These are phyloP conservation scores for Phaseolus coccineus DNA, from an alignment of 331 rosid species.

Conservation along the genomic window DNA sequence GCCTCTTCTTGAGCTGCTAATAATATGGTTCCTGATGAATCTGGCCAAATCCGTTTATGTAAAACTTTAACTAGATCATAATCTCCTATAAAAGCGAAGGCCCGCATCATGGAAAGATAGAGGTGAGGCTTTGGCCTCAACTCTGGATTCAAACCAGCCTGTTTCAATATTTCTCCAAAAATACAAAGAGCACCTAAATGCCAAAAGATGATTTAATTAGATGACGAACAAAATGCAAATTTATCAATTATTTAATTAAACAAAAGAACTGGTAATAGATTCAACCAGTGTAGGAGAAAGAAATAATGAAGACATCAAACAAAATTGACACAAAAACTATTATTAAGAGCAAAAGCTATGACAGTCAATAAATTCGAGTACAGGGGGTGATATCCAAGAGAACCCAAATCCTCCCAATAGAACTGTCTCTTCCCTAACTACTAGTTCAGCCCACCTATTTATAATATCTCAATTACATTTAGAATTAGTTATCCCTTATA, in stretches of 20 bases:
- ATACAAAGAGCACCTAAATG: conserved; percentile 74
- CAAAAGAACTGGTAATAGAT: conserved; percentile 18
- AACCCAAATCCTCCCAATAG: not conserved
- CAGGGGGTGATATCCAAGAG: not conserved
- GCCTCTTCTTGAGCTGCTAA: conserved; percentile 74
- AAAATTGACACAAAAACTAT: not conserved
- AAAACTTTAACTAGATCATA: conserved; percentile 62
- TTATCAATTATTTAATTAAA: conserved; percentile 2
- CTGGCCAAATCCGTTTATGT: conserved; percentile 74
- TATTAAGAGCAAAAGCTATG: not conserved
- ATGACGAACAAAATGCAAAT: conserved; percentile 24
- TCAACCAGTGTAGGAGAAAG: not conserved
- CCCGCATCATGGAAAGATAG: conserved; percentile 87
- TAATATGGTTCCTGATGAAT: conserved; percentile 74
- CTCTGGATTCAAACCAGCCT: conserved; percentile 62
- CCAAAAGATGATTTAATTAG: conserved; percentile 31
- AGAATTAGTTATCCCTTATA: not conserved
- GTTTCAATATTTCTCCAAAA: conserved; percentile 84
- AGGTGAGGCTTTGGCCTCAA: conserved; percentile 92
- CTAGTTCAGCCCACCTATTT: not conserved
- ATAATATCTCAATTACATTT: not conserved
- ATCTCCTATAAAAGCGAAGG: conserved; percentile 73
- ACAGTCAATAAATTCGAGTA: not conserved
- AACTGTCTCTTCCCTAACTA: not conserved
- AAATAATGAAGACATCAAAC: not conserved